Conservation (phyloP, 2,329 filamentous ascomycete species). For the Exophiala bonariae region DNA sequence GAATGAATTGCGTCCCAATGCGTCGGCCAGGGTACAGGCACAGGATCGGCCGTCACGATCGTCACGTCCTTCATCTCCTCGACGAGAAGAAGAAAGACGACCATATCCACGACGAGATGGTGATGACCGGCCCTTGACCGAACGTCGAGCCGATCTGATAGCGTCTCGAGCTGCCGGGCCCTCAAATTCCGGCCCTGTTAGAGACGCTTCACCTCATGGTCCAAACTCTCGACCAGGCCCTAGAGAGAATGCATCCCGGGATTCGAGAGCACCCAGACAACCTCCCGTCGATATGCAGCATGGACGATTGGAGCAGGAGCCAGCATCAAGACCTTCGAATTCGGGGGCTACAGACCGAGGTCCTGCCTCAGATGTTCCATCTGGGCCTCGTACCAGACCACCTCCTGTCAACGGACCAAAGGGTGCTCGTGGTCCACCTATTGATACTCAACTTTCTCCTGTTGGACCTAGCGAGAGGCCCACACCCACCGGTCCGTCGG, state of each 20-base stretch:
- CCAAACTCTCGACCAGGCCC: conserved; percentile 2
- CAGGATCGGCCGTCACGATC: conserved; percentile 20
- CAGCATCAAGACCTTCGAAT: conserved; percentile 28
- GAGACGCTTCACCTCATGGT: conserved; percentile 7
- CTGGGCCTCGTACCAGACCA: conserved; percentile 50
- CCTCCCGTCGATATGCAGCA: conserved; percentile 42
- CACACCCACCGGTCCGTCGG: conserved; percentile 44
- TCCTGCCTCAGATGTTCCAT: conserved; percentile 47
- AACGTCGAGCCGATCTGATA: conserved; percentile 12
- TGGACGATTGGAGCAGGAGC: conserved; percentile 47
- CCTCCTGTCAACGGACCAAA: conserved; percentile 25
- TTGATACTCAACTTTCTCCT: conserved; percentile 22
- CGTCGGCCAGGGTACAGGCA: conserved; percentile 13
- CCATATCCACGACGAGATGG: conserved; percentile 19
- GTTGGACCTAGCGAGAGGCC: conserved; percentile 37
- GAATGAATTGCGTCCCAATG: conserved; percentile 17
- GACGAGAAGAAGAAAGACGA: conserved; percentile 26
- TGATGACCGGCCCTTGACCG: conserved; percentile 19
- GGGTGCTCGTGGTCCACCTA: conserved; percentile 11
- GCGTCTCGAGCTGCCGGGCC: conserved; percentile 3
- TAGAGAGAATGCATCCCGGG: neutral
- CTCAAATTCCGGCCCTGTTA: conserved; percentile 1
- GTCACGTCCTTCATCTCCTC: conserved; percentile 26
- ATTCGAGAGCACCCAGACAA: conserved; percentile 19
- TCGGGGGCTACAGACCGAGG: conserved; percentile 47